Percentiles rank a stretch among this genome's conserved stretches.
phyloP scores from a whole-genome alignment of 768 basidiomycete species.

The Crucibulum laeve region DNA sequence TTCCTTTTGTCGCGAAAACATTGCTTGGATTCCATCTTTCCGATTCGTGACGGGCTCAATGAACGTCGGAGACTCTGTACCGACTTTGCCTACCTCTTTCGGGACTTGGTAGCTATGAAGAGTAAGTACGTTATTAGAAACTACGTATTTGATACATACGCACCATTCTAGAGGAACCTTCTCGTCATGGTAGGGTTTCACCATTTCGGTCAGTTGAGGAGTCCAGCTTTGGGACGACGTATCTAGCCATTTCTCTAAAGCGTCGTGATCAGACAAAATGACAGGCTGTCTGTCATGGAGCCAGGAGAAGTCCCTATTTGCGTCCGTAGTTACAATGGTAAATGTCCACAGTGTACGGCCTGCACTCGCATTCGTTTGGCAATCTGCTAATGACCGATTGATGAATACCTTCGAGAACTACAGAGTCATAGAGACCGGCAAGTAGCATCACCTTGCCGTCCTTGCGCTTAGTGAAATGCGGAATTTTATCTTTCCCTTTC shows the following conservation, averaged over 20 bases:
- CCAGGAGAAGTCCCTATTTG: conserved; percentile 70
- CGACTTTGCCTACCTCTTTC: conserved; percentile 88
- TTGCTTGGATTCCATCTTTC: conserved; percentile 82
- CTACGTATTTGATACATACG: conserved; percentile 13
- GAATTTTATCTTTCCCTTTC: conserved; percentile 73
- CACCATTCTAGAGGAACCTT: conserved; percentile 64
- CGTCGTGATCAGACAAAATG: conserved; percentile 59
- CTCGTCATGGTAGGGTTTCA: conserved; percentile 55
- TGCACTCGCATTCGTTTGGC: no score
- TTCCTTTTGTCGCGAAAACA: conserved; percentile 67
- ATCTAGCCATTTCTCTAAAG: conserved; percentile 77
- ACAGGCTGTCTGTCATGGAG: conserved; percentile 91
- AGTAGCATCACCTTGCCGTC: conserved; percentile 71
- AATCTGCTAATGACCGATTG: no score
- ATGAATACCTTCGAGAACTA: conserved; percentile 62
- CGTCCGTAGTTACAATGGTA: conserved; percentile 83
- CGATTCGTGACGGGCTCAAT: conserved; percentile 75
- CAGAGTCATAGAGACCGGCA: conserved; percentile 83
- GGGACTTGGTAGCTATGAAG: conserved; percentile 76
- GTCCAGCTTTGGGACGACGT: conserved; percentile 66
- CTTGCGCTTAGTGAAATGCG: conserved; percentile 74
- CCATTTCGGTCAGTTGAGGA: conserved; percentile 48
- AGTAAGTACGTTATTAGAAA: neutral
- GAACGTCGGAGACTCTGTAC: conserved; percentile 76
- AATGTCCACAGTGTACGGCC: conserved; percentile 72